These are phyloP conservation scores for Naganishia albida DNA, from an alignment of 1,284 basidiomycete species.

Conservation along the genomic window DNA sequence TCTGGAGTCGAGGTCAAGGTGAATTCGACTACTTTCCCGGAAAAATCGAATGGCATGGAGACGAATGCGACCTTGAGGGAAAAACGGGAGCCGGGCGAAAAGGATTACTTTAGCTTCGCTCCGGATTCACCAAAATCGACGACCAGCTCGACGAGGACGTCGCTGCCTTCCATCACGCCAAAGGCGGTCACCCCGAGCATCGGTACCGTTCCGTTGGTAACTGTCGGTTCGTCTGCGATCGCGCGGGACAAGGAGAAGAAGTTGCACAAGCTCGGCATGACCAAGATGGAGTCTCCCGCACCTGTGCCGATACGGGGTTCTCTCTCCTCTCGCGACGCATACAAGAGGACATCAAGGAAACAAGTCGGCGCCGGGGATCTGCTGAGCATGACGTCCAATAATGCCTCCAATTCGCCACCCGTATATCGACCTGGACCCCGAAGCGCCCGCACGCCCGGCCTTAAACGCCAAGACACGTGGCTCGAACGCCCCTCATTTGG, in stretches of 20 bases:
- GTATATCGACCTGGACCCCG: slow-evolving; percentile 44
- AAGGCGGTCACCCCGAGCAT: slow-evolving; percentile 1
- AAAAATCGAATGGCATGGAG: not conserved
- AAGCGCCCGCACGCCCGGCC: slow-evolving; percentile 44
- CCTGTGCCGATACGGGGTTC: not conserved
- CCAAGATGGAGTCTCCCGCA: not conserved
- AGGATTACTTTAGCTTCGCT: slow-evolving; percentile 30
- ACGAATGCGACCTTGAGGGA: slow-evolving; percentile 4
- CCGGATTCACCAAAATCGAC: slow-evolving; percentile 11
- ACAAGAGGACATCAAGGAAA: slow-evolving; percentile 37
- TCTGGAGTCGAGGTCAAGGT: not conserved
- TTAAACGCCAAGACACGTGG: slow-evolving; percentile 51
- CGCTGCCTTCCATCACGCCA: slow-evolving; percentile 22
- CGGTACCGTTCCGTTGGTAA: not conserved
- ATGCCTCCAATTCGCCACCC: slow-evolving; percentile 40
- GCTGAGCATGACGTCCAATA: slow-evolving; percentile 55
- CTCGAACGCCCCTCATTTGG: slow-evolving; percentile 31
- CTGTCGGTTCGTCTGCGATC: not conserved
- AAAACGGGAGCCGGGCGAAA: slow-evolving; percentile 14
- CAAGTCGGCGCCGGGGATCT: slow-evolving; percentile 58
- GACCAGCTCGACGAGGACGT: not conserved
- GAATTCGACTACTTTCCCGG: not conserved
- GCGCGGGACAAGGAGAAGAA: slow-evolving; percentile 20
- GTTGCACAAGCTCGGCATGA: slow-evolving; percentile 11
- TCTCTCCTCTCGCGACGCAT: slow-evolving; percentile 4